Percentiles rank a stretch among this genome's conserved stretches.
These are phyloP conservation scores for Penicillium cinerascens DNA, from an alignment of 495 filamentous ascomycete species.

Conservation along the genomic window DNA sequence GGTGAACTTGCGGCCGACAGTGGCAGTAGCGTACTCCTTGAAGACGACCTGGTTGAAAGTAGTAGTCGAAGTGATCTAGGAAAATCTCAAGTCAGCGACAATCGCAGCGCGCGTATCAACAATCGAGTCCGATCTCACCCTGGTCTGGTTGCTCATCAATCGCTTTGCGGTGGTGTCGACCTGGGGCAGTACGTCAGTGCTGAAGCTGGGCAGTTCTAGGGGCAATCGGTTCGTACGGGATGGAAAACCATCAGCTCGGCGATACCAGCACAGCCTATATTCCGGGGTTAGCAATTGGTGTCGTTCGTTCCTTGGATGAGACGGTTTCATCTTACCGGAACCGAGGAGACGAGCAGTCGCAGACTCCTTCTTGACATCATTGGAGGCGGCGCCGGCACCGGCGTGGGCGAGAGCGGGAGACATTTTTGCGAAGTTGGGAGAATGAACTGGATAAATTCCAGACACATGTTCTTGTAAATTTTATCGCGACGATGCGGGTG, in stretches of 20 bases:
- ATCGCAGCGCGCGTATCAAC: constrained; percentile 1
- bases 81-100: constrained; percentile 5
- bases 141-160: constrained; percentile 95
- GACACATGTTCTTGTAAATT: constrained; percentile 23
- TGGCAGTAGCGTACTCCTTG: constrained; percentile 76
- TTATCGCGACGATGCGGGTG: constrained; percentile 19
- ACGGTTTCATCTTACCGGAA: constrained; percentile 68
- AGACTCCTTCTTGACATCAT: constrained; percentile 81
- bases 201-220: neutral
- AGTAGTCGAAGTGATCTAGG: constrained; percentile 55
- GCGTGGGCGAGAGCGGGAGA: constrained; percentile 47
- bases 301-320: neutral
- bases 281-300: constrained; percentile 18
- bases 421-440: constrained; percentile 34
- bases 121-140: constrained; percentile 43
- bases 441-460: constrained; percentile 18
- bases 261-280: constrained; percentile 84
- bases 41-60: constrained; percentile 89
- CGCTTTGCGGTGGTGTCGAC: constrained; percentile 98
- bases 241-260: constrained; percentile 96
- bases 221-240: constrained; percentile 58
- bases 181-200: constrained; percentile 41
- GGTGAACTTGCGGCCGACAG: constrained; percentile 74
- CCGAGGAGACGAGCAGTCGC: constrained; percentile 81
- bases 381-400: constrained; percentile 51